phyloP scores from a whole-genome alignment of 257 asterid species.

The Salvia rosmarinus region DNA sequence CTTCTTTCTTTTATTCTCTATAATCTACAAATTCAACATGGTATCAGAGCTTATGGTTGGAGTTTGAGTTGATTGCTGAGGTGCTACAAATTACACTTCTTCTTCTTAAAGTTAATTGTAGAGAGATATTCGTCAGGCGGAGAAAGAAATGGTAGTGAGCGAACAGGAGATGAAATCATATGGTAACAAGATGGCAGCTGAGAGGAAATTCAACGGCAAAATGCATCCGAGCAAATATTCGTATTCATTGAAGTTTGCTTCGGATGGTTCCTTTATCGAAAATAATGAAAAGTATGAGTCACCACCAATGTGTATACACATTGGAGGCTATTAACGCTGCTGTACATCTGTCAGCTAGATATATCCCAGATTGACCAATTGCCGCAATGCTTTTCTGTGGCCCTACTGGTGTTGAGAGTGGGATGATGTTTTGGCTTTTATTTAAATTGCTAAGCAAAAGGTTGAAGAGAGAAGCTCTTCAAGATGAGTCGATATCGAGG shows the following conservation, averaged over 20 bases:
- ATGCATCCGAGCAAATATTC: not conserved
- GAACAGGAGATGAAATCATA: conserved; percentile 22
- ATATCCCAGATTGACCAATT: conserved; percentile 89
- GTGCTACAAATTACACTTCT: no score
- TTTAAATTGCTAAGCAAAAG: no score
- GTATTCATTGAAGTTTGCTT: conserved; percentile 1
- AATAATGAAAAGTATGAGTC: conserved; percentile 50
- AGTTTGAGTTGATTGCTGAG: no score
- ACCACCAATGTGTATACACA: conserved; percentile 87
- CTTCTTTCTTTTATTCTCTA: no score
- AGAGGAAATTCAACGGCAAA: not conserved
- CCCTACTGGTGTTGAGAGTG: conserved; percentile 99
- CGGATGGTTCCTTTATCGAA: conserved; percentile 1
- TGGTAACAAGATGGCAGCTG: not conserved
- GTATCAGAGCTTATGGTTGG: no score
- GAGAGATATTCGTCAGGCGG: no score
- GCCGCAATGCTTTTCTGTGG: conserved; percentile 99
- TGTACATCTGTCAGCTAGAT: conserved; percentile 82
- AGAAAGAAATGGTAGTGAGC: no score
- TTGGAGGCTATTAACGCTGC: conserved; percentile 93
- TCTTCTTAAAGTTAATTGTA: no score
- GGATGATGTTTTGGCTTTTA: no score
- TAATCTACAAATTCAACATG: no score
- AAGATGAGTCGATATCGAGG: no score
- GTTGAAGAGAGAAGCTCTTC: no score